A percentile compares a stretch with the other conserved stretches of the same genome.
These are phyloP conservation scores for Escallonia rubra DNA, from an alignment of 129 eudicot genomes.

Conservation along the genomic window DNA sequence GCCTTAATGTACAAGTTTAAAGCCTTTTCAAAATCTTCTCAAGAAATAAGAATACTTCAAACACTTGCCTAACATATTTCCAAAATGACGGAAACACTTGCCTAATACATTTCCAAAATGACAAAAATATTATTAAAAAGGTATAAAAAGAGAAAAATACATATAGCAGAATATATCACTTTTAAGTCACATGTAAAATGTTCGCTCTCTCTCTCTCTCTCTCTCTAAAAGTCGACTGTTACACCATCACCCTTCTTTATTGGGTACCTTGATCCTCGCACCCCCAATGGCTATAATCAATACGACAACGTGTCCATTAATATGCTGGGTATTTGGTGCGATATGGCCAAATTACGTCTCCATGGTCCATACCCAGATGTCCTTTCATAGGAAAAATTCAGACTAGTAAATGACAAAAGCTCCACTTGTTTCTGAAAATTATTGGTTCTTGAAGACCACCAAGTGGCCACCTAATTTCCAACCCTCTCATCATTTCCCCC, in stretches of 20 bases:
- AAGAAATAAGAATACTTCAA: no score
- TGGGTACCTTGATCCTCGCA: slow-evolving; percentile 1
- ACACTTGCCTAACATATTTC: no score
- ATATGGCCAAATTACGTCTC: neutral
- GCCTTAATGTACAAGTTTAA: no score
- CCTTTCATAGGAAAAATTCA: neutral
- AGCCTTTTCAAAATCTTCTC: no score
- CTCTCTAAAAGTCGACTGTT: neutral
- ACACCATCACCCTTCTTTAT: neutral
- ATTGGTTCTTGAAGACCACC: no score
- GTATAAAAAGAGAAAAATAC: no score
- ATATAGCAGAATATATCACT: no score
- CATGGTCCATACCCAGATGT: neutral
- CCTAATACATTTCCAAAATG: no score
- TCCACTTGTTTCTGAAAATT: neutral
- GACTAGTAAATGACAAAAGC: neutral
- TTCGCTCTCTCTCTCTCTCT: neutral
- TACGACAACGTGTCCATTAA: neutral
- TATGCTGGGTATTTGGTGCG: neutral
- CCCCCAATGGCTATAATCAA: neutral
- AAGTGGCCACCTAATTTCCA: no score
- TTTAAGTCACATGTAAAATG: slow-evolving; percentile 14
- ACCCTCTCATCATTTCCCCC: no score
- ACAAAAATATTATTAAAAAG: no score
- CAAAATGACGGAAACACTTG: no score